Base-by-base conservation (phyloP, 352 stramenopile genomes). In the Globisporangium nunn region DNA sequence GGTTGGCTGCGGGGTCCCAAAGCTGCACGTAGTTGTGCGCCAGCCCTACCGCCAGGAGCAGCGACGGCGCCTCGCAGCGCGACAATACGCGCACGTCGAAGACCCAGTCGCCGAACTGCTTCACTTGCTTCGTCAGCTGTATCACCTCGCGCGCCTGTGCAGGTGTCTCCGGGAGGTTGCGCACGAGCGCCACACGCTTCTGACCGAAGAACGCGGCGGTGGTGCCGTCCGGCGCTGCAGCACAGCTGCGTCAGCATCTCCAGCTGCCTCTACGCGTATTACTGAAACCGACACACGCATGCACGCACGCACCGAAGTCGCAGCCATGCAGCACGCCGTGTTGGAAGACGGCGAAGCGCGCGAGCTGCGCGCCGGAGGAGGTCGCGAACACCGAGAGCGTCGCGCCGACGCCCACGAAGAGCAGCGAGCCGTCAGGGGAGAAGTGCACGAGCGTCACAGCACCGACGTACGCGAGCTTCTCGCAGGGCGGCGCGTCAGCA, bases 21-120 rank as follows among this genome's bases (percentile, higher is more conserved):
- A 95, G 66, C 63, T 93, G 77, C 35, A 95, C 72, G 7, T 87
- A 84, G 62, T 95, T 95, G 68, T 95, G 83, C 31, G 83, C 83
- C 14, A 94, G 52, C 3, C 85, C 85, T n/a, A 94, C 66, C 8
- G 76, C 85, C 37, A 84, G 64, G 14, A 66, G 46, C 5, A 74
- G 67, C 4, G 30, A 18, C 11, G 54, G 29, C 10, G 63, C 51
- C 37, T 80, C 49, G 2, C 23, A 23, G 23, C 44, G 40, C 8
- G 74, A 68, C 35, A 93, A 61, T 43, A 93, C 61, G 37, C 82
- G 80, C 56, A 82, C 80, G 61, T 93, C 84, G 23, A 93, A 88
- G 39, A 95, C 78, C 85, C 84, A 94, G 60, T 95, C 81, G n/a
- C 69, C 64, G 64, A 87, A 90, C 33, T 79, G 71, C 60, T 85